phyloP scores from a whole-genome alignment of 2,329 filamentous ascomycete species.

The Fusarium mexicanum region DNA sequence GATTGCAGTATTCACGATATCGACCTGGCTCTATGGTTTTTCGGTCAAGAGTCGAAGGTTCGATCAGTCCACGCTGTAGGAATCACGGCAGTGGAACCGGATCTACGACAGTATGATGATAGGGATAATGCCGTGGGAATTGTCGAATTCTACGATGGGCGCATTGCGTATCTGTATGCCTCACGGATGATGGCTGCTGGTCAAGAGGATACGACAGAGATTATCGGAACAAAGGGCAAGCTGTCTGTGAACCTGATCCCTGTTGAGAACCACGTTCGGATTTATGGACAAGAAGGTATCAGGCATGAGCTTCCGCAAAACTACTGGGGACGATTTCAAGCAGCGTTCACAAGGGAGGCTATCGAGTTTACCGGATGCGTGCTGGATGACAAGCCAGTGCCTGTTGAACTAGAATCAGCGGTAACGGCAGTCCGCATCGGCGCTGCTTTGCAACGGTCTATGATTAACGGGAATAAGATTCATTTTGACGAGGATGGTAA shows the following conservation, averaged over 20 bases:
- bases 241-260: conserved; percentile 67
- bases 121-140: conserved; percentile 57
- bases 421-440: conserved; percentile 70
- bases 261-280: conserved; percentile 62
- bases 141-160: conserved; percentile 71
- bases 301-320: conserved; percentile 67
- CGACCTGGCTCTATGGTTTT: conserved; percentile 45
- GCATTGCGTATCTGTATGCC: conserved; percentile 72
- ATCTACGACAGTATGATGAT: conserved; percentile 42
- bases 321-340: conserved; percentile 70
- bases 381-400: conserved; percentile 64
- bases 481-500: conserved; percentile 59
- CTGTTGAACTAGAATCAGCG: conserved; percentile 65
- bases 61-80: conserved; percentile 43
- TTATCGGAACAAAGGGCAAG: conserved; percentile 74
- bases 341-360: conserved; percentile 71
- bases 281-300: conserved; percentile 59
- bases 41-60: conserved; percentile 42
- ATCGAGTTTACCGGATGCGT: conserved; percentile 70
- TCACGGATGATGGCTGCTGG: conserved; percentile 74
- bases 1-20: conserved; percentile 77
- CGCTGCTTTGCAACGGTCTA: conserved; percentile 65
- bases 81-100: conserved; percentile 44
- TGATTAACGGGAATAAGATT: conserved; percentile 65
- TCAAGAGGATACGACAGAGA: conserved; percentile 73